Evolutionary conservation across 73 alveolate species (phyloP), one percentile per base, ranked within the genome.

Genomic region (Tetrahymena malaccensis): DNA sequence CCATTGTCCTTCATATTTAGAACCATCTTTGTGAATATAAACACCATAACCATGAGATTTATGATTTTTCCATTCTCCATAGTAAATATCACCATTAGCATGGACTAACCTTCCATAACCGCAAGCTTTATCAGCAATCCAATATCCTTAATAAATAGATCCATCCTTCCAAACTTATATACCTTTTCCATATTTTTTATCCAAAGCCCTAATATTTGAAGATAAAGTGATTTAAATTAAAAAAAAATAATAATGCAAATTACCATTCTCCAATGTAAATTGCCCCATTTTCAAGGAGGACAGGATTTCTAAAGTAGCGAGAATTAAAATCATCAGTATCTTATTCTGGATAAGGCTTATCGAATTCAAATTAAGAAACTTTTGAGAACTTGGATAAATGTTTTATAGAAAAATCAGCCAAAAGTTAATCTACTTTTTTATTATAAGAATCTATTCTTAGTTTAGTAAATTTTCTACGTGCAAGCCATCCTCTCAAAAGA

Each of bases 1-100:
- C 97, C 98, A 97, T 70, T 96, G 93, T 4, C 99, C 99, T 95
- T 96, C 96, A 95, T 97, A 97, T 35, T 96, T 94, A 94, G 97
- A 96, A 43, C 98, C 98, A 94, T 95, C 97, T 17, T 93, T 43
- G 96, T 97, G 96, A 31, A 96, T 95, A 25, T 96, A 95, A 85
- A 96, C 93, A 83, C 98, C 99, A 17, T 96, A 25, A 8, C 98
- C 99, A 85, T 97, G 57, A 6, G 96, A 94, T 34, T 94, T 85
- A 56, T 97, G 97, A 94, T 96, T 96, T 85, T 95, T 95, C 96
- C 97, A 97, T 17, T 97, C 97, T 10, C 99, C 98, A 89, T 97
- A 96, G 85, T 94, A 96, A 19, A 96, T 96, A 85, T 96, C 99
- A 19, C 99, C 99, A 96, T 96, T 96, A 43, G 97, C 96, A 83